Evolutionary conservation across 345 rosid species (phyloP).

Genomic region (Euphorbia peplus): DNA sequence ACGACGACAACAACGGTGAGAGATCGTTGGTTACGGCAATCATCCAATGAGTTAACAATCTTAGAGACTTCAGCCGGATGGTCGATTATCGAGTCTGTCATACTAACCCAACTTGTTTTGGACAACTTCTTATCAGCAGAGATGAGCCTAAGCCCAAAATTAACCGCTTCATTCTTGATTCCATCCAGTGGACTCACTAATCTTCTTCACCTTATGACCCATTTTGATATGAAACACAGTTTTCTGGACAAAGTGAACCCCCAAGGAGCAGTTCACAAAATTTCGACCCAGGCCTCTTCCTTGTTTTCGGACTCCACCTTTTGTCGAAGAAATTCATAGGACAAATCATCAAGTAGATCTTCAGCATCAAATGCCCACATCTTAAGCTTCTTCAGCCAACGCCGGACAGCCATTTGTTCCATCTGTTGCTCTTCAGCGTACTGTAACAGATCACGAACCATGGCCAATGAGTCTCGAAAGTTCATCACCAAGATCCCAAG

Average conservation of each 20-base stretch:
- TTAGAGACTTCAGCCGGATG: not conserved
- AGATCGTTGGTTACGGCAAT: not conserved
- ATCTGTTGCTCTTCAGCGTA: constrained; percentile 1
- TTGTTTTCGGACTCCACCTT: not conserved
- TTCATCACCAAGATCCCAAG: not conserved
- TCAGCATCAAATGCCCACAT: constrained; percentile 1
- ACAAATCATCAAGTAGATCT: not conserved
- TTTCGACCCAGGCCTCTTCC: not conserved
- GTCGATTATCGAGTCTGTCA: not conserved
- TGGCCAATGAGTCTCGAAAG: not conserved
- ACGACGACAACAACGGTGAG: constrained; percentile 10
- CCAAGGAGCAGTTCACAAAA: not conserved
- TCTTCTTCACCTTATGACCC: not conserved
- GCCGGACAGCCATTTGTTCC: not conserved
- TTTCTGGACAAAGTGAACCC: not conserved
- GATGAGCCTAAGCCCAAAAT: not conserved
- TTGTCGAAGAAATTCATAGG: not conserved
- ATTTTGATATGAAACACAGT: not conserved
- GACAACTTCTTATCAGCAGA: not conserved
- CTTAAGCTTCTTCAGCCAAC: not conserved
- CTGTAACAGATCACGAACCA: not conserved
- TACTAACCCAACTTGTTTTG: not conserved
- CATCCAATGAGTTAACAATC: not conserved
- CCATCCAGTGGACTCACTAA: not conserved
- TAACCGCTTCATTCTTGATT: not conserved